Base-by-base conservation (phyloP, 2,329 filamentous ascomycete genomes). In the Colletotrichum sp. region DNA sequence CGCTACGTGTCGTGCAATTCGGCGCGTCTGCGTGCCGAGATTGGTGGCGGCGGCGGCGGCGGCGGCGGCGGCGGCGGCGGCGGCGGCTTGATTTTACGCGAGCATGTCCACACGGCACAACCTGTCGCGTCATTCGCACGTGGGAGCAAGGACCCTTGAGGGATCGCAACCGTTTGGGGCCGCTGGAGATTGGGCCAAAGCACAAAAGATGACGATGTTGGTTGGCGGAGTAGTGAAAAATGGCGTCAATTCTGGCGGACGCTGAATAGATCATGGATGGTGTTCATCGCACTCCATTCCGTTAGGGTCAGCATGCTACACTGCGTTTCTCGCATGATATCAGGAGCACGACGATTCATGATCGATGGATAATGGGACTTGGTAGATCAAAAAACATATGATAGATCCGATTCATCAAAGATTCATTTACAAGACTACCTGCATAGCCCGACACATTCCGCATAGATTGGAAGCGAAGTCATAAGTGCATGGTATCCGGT, bases 21-120 rank as follows among this genome's bases (percentile, higher is more conserved):
- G 64, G 69, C 69, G 44, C 73, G 63, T 39, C 64, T 73, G 61
- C 44, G 39, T 64, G 44, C 39, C 69, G 63, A 73, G 65, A 55
- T 64, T 27, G 49, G 63, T 27, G 49, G 63, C 49, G 32, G 44
- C 64, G 67, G 59, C 59, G 67, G 59, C 59, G 32, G 70, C 69
- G 49, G 36, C 72, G 67, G 59, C 59, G 49, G 63, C 22, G 49
- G 63, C 49, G 32, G 44, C 64, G 67, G 59, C 59, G 67, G 59
- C 59, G 32, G 70, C 69, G 49, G 36, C 72, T 25, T 39, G 32
- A 25, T 57, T 15, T 4, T 57, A 13, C 22, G 25, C 25, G 36
- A 34, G 27, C 34, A 39, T 27, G 69, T 69, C 69, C 44, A 55
- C 66, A 34, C 61, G 55, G 57, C 69, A 44, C 39, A 66, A 22